Evolutionary conservation across 2,329 filamentous ascomycete genomes (phyloP), one percentile per base, ranked within the genome.

Genomic region (Colletotrichum spinosum): DNA sequence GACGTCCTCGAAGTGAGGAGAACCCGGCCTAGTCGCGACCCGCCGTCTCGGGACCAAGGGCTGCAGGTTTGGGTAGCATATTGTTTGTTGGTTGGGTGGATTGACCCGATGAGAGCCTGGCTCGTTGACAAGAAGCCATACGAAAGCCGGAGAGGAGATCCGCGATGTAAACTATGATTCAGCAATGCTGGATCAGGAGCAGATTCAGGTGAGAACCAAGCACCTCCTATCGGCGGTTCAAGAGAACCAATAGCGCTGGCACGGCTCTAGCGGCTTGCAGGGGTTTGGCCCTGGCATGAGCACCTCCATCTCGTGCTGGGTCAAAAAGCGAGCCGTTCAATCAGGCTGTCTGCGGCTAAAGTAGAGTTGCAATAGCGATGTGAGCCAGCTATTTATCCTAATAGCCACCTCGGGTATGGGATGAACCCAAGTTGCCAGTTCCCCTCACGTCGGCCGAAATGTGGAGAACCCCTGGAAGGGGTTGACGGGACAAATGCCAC

Each of bases 301-400:
- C 6, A 54, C 42, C 49, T 34, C 54, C 64, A 64, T 64, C 54
- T 58, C 35, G n/a, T 13, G 49, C 53, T 65, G 54, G 54, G 49
- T 60, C 60, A 12, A 51, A 60, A 50, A 38, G 49, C 17, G 12
- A 42, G 50, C 41, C 34, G 12, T 15, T 67, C 60, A 67, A 67
- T 67, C 64, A 67, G 58, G 55, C 55, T 65, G 60, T 64, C 64
- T 65, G 64, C 64, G 60, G 64, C 55, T 67, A 65, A 67, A 64
- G 51, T 55, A 65, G 7, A 55, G 55, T 67, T 54, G 50, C 44
- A 65, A 33, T 51, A 12, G 49, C 4, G 7, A 54, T 17, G 34
- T 52, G 39, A 38, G 12, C 48, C 48, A 60, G 46, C 48, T 39
- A 67, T 65, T 67, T 65, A 67, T 54, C 64, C 64, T 59, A 65